Conservation (phyloP, 768 basidiomycete species). For the Nevesoporus exiguus region DNA sequence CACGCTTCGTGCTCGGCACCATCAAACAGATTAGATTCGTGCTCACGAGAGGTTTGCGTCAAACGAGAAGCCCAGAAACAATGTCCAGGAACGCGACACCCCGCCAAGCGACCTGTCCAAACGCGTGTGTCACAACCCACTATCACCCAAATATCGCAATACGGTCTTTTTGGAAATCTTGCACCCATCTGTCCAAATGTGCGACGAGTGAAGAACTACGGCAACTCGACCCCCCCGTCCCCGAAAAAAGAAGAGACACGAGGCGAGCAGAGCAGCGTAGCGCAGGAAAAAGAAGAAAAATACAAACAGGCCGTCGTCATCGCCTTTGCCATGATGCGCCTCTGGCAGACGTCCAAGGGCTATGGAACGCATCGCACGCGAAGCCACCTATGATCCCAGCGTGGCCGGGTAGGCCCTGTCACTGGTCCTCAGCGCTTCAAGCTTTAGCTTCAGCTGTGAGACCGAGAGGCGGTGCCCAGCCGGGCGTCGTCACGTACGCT, state of each 20-base stretch:
- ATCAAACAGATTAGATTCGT: constrained; percentile 7
- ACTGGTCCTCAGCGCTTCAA: background rate
- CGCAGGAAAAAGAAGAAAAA: background rate
- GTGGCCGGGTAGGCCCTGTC: background rate
- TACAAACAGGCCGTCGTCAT: background rate
- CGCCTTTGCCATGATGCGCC: background rate
- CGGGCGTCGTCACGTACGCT: background rate
- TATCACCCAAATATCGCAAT: background rate
- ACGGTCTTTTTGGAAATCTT: background rate
- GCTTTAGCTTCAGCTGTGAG: background rate
- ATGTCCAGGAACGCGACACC: constrained; percentile 12
- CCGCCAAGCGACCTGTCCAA: background rate
- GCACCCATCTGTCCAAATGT: background rate
- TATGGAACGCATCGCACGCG: background rate
- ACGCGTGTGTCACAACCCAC: background rate
- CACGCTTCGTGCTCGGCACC: constrained; percentile 4
- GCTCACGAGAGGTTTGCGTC: background rate
- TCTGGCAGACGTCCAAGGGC: background rate
- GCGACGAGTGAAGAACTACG: background rate
- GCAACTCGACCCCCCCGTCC: background rate
- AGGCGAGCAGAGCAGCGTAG: too few relatives aligned
- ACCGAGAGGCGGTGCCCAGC: background rate
- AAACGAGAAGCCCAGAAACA: background rate
- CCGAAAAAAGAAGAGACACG: background rate
- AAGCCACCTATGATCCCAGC: too few relatives aligned